Evolutionary conservation across 805 yeast genomes (phyloP), one percentile per base, ranked within the genome.

Genomic region (Candida maris): DNA sequence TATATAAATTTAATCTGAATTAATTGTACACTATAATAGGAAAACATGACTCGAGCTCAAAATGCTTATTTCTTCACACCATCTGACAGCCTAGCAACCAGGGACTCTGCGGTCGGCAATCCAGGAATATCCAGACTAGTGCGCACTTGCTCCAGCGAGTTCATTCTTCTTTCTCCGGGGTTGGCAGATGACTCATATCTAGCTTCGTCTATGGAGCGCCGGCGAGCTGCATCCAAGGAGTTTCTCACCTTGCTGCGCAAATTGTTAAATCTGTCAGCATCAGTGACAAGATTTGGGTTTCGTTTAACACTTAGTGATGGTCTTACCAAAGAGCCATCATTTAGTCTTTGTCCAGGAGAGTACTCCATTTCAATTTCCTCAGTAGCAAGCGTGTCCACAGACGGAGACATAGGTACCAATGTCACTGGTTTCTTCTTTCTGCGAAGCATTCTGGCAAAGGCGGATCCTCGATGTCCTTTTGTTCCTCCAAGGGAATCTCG

Each of bases 291-390:
- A 4, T 44, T 45, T 5, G 50, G 49, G 13, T 44, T 39, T 24
- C 47, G 39, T 31, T 48, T 56, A 6, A 59, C 52, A 4, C 54
- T 47, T 16, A 56, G 40, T 1, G 56, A 52, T 18, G 62, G 61
- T 36, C 62, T 55, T 9, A 54, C 39, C 32, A 68, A 56, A 6
- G 66, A 67, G 4, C 60, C 59, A 38, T 54, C 50, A 8, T 29
- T 30, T 4, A 26, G 30, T 19, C 37, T 35, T 14, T 34, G 32
- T 24, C 46, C 49, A n/a, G 45, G 49, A 2, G 57, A 52, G 40
- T 52, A 61, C 19, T 71, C 70, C 69, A 74, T 53, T 20, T 71
- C 70, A 37, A 74, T 73, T 41, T 73, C 79, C 45, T 73, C 79
- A 0, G 76, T 70, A n/a, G 58, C 61, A 6, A 68, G 44, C 6